Evolutionary conservation across 306 rosid genomes (phyloP), one percentile per base, ranked within the genome.

Genomic region (Pterocarpus santalinus): DNA sequence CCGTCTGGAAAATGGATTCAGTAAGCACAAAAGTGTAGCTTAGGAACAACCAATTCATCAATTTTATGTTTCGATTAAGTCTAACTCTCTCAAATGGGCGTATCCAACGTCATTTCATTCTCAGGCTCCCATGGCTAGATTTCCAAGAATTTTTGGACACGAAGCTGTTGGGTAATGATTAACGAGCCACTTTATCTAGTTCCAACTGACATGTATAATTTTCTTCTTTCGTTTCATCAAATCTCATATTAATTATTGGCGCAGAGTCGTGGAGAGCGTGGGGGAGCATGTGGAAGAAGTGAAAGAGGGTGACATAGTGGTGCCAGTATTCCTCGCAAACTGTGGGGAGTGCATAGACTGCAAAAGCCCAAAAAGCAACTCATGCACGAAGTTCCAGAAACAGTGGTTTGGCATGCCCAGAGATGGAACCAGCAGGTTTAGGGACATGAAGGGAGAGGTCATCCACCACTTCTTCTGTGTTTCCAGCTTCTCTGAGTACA

Each of bases 401-500:
- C 34, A 14, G 4, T 1, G 0, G 0, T 4, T 17, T 8, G 69
- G 46, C 68, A 90, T 90, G 93, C 88, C 91, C 0, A 85, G 90
- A 65, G 95, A 92, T 16, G 91, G 85, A 16, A 78, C 64, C 13
- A 87, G 90, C 75, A 89, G 95, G 69, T 92, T 92, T 14, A 86
- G 75, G 76, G 91, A 87, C 81, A 49, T 78, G 47, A 88, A 85
- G 2, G 95, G 97, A 5, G 80, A 88, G 28, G 35, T 14, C 0
- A 8, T 92, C 63, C 82, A 89, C 17, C 92, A 90, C 74, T 83
- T 83, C 6, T 17, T 90, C 0, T 0, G 84, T 15, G 90, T 91
- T 2, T 89, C 93, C 5, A 92, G 93, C 78, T 92, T 92, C 82
- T 69, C 92, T 2, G 85, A 90, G 72, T 92, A 89, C 80, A 92